Conservation (phyloP, 176 grass and related monocot species). For the Carex kokanica region DNA sequence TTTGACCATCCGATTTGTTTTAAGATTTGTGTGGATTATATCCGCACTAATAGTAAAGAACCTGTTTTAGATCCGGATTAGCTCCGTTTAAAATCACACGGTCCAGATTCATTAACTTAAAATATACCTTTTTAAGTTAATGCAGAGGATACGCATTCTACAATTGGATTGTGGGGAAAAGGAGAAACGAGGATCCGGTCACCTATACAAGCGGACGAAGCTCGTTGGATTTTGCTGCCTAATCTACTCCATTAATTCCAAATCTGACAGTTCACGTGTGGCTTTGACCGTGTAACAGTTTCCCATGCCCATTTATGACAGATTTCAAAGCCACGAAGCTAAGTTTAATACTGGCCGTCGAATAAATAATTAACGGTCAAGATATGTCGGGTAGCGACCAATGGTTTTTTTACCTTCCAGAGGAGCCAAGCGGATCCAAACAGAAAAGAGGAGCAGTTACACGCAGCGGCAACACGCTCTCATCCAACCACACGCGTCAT, state of each 20-base stretch:
- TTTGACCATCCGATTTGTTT: too few species aligned
- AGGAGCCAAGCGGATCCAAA: neutral
- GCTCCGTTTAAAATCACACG: too few species aligned
- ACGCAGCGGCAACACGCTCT: slow-evolving; percentile 27
- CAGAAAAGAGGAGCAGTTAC: neutral
- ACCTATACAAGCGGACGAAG: neutral
- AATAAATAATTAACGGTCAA: neutral
- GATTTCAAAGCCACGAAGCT: neutral
- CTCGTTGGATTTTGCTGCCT: neutral
- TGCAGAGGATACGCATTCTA: too few species aligned
- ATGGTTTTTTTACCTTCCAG: neutral
- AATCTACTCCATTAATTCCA: neutral
- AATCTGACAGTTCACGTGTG: neutral
- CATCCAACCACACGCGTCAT: neutral
- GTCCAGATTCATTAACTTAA: too few species aligned
- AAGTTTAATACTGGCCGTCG: neutral
- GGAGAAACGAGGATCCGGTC: neutral
- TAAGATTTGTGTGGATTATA: too few species aligned
- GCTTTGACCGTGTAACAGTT: neutral
- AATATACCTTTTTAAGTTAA: too few species aligned
- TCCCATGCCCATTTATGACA: too few species aligned
- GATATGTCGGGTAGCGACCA: neutral
- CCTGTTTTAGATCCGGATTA: too few species aligned
- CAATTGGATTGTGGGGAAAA: neutral
- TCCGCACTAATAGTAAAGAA: too few species aligned